A percentile compares a stretch with the other conserved stretches of the same genome.
Evolutionary conservation across 2,329 filamentous ascomycete genomes (phyloP).

Genomic region (Emmonsia crescens): DNA sequence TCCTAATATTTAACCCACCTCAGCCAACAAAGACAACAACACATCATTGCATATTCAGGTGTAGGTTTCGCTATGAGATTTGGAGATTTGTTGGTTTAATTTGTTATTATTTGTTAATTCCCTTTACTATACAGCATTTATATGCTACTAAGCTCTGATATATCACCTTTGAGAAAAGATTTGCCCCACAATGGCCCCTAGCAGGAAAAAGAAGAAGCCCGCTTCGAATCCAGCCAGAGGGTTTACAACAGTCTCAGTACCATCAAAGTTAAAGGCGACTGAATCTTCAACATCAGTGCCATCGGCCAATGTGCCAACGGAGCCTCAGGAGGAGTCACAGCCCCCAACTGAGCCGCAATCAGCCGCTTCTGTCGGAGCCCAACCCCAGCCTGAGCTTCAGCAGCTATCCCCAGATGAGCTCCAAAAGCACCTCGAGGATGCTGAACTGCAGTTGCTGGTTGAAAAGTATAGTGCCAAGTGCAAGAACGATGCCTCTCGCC

Average conservation of each 20-base stretch:
- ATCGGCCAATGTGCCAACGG: constrained; percentile 9
- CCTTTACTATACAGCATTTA: background rate
- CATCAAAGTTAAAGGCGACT: constrained; percentile 60
- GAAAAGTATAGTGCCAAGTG: constrained; percentile 74
- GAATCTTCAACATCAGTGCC: constrained; percentile 19
- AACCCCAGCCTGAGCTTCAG: constrained; percentile 9
- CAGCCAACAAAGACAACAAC: background rate
- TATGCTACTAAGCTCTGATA: background rate
- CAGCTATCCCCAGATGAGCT: constrained; percentile 69
- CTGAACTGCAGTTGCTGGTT: constrained; percentile 78
- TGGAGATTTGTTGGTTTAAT: background rate
- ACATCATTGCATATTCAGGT: background rate
- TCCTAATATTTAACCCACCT: background rate
- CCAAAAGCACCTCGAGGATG: constrained; percentile 76
- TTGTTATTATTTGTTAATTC: background rate
- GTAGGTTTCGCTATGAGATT: background rate
- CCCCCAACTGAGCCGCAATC: background rate
- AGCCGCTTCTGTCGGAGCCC: background rate
- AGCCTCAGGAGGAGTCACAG: constrained; percentile 19
- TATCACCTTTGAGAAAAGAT: background rate
- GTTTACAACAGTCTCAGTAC: constrained; percentile 86
- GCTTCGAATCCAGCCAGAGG: constrained; percentile 78
- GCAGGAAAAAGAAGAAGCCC: constrained; percentile 64
- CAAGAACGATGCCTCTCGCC: constrained; percentile 65
- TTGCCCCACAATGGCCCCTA: constrained; percentile 8